Conservation (phyloP, 2,329 filamentous ascomycete species). For the Apiospora marii region DNA sequence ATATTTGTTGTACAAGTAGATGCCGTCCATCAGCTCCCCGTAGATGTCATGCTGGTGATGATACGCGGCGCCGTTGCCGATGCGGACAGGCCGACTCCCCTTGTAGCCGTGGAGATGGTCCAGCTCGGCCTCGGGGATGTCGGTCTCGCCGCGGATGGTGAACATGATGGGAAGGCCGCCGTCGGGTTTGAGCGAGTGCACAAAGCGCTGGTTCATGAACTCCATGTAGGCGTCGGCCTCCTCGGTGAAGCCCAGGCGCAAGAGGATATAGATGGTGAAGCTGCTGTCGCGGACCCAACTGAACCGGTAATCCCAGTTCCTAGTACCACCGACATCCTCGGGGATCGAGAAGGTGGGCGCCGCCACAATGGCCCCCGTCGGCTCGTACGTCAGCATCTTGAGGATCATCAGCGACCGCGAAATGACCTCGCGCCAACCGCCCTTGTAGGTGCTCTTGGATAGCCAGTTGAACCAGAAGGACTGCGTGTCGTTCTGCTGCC, state of each 20-base stretch:
- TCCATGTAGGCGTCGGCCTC: slow-evolving; percentile 82
- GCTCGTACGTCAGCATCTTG: slow-evolving; percentile 80
- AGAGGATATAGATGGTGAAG: slow-evolving; percentile 80
- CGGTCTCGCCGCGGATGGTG: slow-evolving; percentile 76
- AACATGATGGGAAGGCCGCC: slow-evolving; percentile 82
- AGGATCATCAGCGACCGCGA: slow-evolving; percentile 75
- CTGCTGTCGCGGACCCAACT: slow-evolving; percentile 81
- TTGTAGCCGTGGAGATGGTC: slow-evolving; percentile 77
- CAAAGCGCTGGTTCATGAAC: slow-evolving; percentile 77
- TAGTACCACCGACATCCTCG: slow-evolving; percentile 72
- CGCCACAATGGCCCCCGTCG: slow-evolving; percentile 79
- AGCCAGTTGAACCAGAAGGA: slow-evolving; percentile 80
- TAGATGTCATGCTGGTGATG: slow-evolving; percentile 84
- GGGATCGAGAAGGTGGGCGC: slow-evolving; percentile 81
- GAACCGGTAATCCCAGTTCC: slow-evolving; percentile 78
- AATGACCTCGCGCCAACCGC: slow-evolving; percentile 77
- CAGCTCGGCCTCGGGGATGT: slow-evolving; percentile 75
- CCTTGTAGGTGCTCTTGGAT: slow-evolving; percentile 72
- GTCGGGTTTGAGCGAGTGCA: slow-evolving; percentile 64
- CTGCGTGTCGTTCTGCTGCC: slow-evolving; percentile 73
- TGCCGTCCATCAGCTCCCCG: slow-evolving; percentile 73
- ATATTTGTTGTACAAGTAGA: slow-evolving; percentile 83
- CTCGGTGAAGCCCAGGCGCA: slow-evolving; percentile 77
- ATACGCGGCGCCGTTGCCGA: slow-evolving; percentile 79
- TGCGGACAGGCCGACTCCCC: slow-evolving; percentile 74